phyloP scores from a whole-genome alignment of 176 grass and related monocot genomes.

The Oropetium thomaeum region DNA sequence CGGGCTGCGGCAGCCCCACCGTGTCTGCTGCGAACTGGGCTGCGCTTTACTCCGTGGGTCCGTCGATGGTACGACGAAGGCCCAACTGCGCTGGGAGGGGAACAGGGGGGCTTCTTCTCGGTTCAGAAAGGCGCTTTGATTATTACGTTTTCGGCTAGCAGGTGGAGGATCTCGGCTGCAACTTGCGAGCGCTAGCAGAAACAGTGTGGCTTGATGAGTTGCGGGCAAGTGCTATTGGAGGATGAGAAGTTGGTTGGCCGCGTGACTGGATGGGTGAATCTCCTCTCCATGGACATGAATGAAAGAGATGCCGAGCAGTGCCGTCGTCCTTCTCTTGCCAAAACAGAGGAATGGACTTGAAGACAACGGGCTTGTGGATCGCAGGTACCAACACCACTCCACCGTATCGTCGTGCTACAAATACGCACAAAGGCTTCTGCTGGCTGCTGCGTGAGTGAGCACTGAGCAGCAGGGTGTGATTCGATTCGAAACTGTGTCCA shows the following conservation, averaged over 20 bases:
- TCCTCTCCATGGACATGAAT: not conserved
- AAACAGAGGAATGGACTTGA: not conserved
- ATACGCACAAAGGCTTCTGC: not conserved
- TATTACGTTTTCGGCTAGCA: too few species aligned
- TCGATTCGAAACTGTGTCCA: too few species aligned
- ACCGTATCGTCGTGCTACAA: not conserved
- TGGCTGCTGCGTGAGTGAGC: too few species aligned
- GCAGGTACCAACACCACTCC: not conserved
- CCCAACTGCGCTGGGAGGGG: not conserved
- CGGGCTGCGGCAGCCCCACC: not conserved
- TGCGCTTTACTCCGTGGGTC: not conserved
- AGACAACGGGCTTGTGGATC: not conserved
- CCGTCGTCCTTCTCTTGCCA: not conserved
- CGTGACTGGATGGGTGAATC: not conserved
- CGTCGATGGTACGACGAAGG: not conserved
- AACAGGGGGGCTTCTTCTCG: too few species aligned
- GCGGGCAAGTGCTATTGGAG: not conserved
- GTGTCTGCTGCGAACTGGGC: not conserved
- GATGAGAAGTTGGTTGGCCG: slow-evolving; percentile 2
- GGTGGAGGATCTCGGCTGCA: not conserved
- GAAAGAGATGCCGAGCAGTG: not conserved
- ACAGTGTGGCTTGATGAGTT: not conserved
- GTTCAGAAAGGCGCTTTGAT: not conserved
- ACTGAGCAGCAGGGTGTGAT: too few species aligned
- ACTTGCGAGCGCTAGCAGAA: not conserved